Evolutionary conservation across 2,329 filamentous ascomycete genomes (phyloP).

Genomic region (Xylariaceae sp.): DNA sequence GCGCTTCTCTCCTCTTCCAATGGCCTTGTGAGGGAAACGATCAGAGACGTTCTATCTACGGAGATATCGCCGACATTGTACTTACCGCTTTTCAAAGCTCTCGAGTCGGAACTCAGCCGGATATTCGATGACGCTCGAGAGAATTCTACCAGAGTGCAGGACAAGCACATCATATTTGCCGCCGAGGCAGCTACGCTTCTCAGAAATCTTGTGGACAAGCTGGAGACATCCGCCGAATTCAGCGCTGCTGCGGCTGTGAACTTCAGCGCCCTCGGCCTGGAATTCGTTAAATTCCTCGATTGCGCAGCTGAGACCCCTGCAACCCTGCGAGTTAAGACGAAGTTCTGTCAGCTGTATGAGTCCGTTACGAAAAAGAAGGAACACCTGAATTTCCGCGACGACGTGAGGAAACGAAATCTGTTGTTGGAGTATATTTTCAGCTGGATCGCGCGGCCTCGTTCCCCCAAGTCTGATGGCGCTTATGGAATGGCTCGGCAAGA

Average conservation of each 20-base stretch:
- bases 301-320: slow-evolving; percentile 52
- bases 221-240: slow-evolving; percentile 60
- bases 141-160: slow-evolving; percentile 48
- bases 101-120: slow-evolving; percentile 60
- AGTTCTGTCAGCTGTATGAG: slow-evolving; percentile 64
- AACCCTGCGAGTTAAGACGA: slow-evolving; percentile 62
- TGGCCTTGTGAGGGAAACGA: slow-evolving; percentile 61
- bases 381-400: slow-evolving; percentile 63
- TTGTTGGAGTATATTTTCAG: slow-evolving; percentile 63
- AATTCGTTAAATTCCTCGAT: slow-evolving; percentile 64
- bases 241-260: slow-evolving; percentile 60
- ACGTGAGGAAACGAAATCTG: slow-evolving; percentile 65
- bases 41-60: slow-evolving; percentile 61
- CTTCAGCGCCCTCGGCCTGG: slow-evolving; percentile 59
- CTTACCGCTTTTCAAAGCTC: slow-evolving; percentile 58
- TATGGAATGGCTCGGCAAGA: slow-evolving; percentile 47
- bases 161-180: slow-evolving; percentile 61
- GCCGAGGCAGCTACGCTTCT: slow-evolving; percentile 63
- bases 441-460: slow-evolving; percentile 62
- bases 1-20: slow-evolving; percentile 62
- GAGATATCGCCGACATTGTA: slow-evolving; percentile 61
- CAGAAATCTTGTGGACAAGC: slow-evolving; percentile 58
- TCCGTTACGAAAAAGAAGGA: slow-evolving; percentile 63
- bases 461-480: slow-evolving; percentile 44
- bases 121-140: slow-evolving; percentile 55